These are phyloP conservation scores for Tubosaeta sp. DNA, from an alignment of 768 basidiomycete genomes.

Conservation along the genomic window DNA sequence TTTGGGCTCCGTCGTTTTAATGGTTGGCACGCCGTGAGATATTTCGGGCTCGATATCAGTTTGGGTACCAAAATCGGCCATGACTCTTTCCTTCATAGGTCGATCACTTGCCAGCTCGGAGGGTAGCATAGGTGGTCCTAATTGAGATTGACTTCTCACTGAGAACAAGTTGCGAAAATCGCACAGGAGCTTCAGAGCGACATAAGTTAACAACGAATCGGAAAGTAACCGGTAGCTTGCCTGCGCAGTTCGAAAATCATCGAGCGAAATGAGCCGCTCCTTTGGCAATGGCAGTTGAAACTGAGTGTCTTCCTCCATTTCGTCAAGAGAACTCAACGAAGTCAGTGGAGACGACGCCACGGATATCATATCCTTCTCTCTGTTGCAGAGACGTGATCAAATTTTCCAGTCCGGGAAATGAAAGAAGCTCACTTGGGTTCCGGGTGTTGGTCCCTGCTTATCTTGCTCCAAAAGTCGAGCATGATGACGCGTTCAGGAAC, in stretches of 20 bases:
- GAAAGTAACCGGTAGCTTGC: slow-evolving; percentile 30
- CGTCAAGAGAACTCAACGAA: slow-evolving; percentile 69
- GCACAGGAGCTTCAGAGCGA: slow-evolving; percentile 35
- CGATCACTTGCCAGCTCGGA: not conserved
- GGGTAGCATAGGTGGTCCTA: not conserved
- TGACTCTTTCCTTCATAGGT: slow-evolving; percentile 8
- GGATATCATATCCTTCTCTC: slow-evolving; percentile 36
- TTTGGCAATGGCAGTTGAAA: slow-evolving; percentile 21
- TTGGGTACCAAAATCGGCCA: slow-evolving; percentile 25
- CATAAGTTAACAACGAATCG: slow-evolving; percentile 11
- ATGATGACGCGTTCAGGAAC: slow-evolving; percentile 90
- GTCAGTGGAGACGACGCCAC: slow-evolving; percentile 68
- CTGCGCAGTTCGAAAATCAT: slow-evolving; percentile 59
- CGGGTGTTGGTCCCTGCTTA: slow-evolving; percentile 43
- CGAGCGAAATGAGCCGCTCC: slow-evolving; percentile 32
- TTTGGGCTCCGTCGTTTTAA: slow-evolving; percentile 16
- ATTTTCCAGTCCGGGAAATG: not conserved
- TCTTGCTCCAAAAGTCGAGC: slow-evolving; percentile 93
- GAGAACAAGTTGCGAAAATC: slow-evolving; percentile 28
- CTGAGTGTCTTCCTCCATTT: slow-evolving; percentile 37
- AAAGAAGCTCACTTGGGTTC: slow-evolving; percentile 38
- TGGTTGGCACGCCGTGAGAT: slow-evolving; percentile 1
- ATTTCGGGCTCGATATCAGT: slow-evolving; percentile 22
- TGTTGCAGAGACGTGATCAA: slow-evolving; percentile 4
- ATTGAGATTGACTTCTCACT: slow-evolving; percentile 8